Percentiles rank a stretch among this genome's conserved stretches.
Evolutionary conservation across 495 filamentous ascomycete genomes (phyloP).

Genomic region (Staphylotrichum longicolle): DNA sequence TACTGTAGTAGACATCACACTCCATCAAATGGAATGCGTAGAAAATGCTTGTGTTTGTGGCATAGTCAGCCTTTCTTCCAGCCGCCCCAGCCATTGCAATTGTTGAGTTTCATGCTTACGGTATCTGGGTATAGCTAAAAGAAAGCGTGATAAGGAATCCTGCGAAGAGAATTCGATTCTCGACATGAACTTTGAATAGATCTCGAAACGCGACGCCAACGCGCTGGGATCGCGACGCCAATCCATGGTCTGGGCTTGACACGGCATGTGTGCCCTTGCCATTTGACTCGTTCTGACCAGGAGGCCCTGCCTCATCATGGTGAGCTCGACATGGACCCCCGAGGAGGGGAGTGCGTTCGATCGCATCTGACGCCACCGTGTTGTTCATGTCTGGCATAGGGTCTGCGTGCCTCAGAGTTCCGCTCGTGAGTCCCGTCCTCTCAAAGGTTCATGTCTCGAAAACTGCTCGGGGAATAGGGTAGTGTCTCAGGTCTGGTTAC

Average conservation of each 20-base stretch:
- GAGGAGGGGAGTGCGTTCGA: conserved; percentile 10
- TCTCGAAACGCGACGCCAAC: not conserved
- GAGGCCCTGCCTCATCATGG: too few species aligned
- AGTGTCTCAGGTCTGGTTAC: too few species aligned
- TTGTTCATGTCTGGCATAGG: too few species aligned
- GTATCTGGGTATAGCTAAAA: conserved; percentile 58
- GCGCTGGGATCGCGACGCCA: not conserved
- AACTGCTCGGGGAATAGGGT: too few species aligned
- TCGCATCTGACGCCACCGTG: not conserved
- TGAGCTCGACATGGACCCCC: not conserved
- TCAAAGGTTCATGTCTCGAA: too few species aligned
- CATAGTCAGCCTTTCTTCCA: not conserved
- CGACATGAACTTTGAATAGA: conserved; percentile 23
- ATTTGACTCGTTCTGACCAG: too few species aligned
- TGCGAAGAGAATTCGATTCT: conserved; percentile 48
- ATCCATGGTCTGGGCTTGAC: not conserved
- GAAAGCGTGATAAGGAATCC: conserved; percentile 56
- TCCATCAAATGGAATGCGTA: conserved; percentile 59
- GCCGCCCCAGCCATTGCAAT: too few species aligned
- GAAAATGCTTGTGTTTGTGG: conserved; percentile 42
- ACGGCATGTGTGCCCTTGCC: too few species aligned
- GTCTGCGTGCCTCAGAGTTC: too few species aligned
- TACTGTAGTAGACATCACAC: conserved; percentile 55
- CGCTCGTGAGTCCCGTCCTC: too few species aligned
- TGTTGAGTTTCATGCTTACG: conserved; percentile 34